phyloP scores from a whole-genome alignment of 768 basidiomycete species.

The Sporobolomyces roseus region DNA sequence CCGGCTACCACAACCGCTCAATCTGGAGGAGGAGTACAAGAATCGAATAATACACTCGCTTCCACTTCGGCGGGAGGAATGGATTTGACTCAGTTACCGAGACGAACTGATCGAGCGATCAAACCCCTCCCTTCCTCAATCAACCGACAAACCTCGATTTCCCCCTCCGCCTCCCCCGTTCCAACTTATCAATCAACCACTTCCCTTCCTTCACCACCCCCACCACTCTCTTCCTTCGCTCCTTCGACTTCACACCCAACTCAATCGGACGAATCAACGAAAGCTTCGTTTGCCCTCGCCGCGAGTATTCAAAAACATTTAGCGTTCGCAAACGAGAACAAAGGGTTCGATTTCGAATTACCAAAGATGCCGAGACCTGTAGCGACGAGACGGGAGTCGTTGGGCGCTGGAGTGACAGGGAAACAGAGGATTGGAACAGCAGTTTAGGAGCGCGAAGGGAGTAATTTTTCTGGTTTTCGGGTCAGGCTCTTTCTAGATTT shows the following conservation, averaged over 20 bases:
- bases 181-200: not conserved
- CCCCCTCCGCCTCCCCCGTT: not conserved
- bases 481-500: too few species aligned
- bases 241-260: not conserved
- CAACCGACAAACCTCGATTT: not conserved
- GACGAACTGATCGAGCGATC: slow-evolving; percentile 7
- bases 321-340: not conserved
- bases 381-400: not conserved
- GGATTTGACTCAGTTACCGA: not conserved
- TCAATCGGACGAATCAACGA: not conserved
- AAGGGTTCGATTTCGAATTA: slow-evolving; percentile 1
- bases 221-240: slow-evolving; percentile 5
- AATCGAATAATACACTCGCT: not conserved
- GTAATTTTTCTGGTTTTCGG: too few species aligned
- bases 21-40: not conserved
- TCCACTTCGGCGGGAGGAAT: not conserved
- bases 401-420: too few species aligned
- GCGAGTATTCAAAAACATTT: slow-evolving; percentile 27
- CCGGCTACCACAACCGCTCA: not conserved
- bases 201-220: not conserved
- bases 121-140: slow-evolving; percentile 22
- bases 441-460: not conserved
- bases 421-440: not conserved
- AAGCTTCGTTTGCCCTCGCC: slow-evolving; percentile 22
- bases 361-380: not conserved